Evolutionary conservation across 768 basidiomycete genomes (phyloP), one percentile per base, ranked within the genome.

Genomic region (Boletales sp.): DNA sequence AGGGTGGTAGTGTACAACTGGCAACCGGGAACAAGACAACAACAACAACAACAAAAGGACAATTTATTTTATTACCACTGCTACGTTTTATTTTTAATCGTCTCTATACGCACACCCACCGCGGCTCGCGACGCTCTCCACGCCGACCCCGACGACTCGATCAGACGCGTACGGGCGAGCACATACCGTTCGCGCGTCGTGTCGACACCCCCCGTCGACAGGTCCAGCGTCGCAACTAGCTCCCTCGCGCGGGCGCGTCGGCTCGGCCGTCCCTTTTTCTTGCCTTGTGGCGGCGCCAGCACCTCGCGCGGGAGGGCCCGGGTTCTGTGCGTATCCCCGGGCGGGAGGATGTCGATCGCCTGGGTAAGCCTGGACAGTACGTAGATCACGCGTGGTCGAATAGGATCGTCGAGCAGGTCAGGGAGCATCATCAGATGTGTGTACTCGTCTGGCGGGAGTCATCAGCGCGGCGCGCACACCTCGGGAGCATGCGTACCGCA

Each of bases 251-350:
- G 34, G 13, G 34, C 34, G 1, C 34, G 11, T 13, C 34, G 34
- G 5, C 82, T 74, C 2, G 84, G 84, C 0, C 86, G 77, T 8
- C 86, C 86, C 61, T 75, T 83, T 62, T 80, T 79, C 64, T 76
- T 82, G 32, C 70, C 63, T 21, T 47, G 59, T 14, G 33, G 17
- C 50, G 51, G 3, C 46, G 14, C 5, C 63, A 50, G 76, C 48
- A 80, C 80, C 57, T 90, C 88, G 21, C 87, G 78, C 15, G 89
- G 89, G 7, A 91, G 70, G 21, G 68, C 67, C n/a, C 82, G 75
- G 4, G 87, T 88, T 58, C 79, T 82, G 60, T 79, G 66, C 9
- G 77, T 55, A 4, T 73, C 68, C 12, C 81, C 77, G 34, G 58
- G 57, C 0, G 90, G 89, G 28, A 85, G 66, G 42, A 90, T 69